Base-by-base conservation (phyloP, 495 filamentous ascomycete genomes). In the Xylaria castorea region DNA sequence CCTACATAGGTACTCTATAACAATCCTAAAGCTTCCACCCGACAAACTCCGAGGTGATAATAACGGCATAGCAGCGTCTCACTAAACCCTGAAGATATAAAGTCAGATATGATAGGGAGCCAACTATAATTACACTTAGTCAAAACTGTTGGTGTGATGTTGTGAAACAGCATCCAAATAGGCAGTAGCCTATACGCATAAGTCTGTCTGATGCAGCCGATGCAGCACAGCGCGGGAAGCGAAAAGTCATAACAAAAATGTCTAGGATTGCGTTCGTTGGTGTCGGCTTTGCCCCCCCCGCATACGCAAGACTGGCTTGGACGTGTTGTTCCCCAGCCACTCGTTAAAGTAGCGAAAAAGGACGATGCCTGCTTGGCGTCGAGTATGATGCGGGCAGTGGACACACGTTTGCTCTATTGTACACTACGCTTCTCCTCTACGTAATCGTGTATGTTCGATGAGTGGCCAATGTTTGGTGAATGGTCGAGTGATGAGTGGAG, bases 311-410 rank as follows among this genome's bases (percentile, higher is more conserved):
- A 74, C 77, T 73, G 70, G 44, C 46, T 53, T 63, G 40, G 68
- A 40, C 7, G 30, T 20, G 25, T 44, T 12, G 51, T 20, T 44
- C 30, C 32, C 32, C 65, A 34, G 65, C 48, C 48, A 40, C 65
- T 67, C 11, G 60, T 32, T 42, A n/a, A 30, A 25, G 25, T n/a
- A 34, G 9, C 3, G 11, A 44, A 64, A 62, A 75, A 74, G 74
- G 71, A 58, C 69, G 79, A 78, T 78, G 76, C 79, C 77, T 80
- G 76, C 77, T 80, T 80, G 79, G 79, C 79, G 71, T 67, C 53
- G 60, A 69, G 57, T 68, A 66, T 74, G 42, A 38, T 67, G 42
- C 11, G 30, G 60, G 48, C 27, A 36, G 51, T 70, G 55, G 55
- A 46, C 68, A 70, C 55, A 70, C 44, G 34, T 68, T 44, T 57